A percentile compares a stretch with the other conserved stretches of the same genome.
Conservation (phyloP, 345 rosid genomes). For the Citrus unshiu region DNA sequence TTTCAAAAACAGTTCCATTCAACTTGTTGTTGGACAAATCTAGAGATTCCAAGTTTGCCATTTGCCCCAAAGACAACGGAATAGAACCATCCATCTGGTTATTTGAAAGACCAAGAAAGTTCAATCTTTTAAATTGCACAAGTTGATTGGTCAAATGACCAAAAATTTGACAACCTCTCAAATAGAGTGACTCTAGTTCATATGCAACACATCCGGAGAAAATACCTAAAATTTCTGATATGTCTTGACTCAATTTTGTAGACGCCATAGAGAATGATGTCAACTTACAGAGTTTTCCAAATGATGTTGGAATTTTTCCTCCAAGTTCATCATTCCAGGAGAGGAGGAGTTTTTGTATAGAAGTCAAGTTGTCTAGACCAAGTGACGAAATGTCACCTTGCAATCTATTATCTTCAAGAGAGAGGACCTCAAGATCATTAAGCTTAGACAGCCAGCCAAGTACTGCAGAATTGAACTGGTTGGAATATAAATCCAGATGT, state of each 20-base stretch:
- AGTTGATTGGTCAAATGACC: not conserved
- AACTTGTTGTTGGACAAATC: not conserved
- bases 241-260: not conserved
- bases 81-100: not conserved
- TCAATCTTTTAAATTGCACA: not conserved
- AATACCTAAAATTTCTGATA: not conserved
- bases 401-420: not conserved
- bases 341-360: not conserved
- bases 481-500: not conserved
- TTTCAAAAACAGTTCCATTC: too few species aligned
- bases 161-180: not conserved
- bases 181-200: not conserved
- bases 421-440: not conserved
- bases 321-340: not conserved
- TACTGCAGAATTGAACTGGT: not conserved
- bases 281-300: constrained; percentile 5
- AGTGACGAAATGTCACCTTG: constrained; percentile 2
- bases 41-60: not conserved
- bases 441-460: constrained; percentile 10
- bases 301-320: not conserved
- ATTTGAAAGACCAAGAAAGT: not conserved
- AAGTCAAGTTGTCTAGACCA: constrained; percentile 19
- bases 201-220: not conserved
- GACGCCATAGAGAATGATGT: not conserved
- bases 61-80: not conserved